Base-by-base conservation (phyloP, 108 stramenopile genomes). In the Chaetoceros muelleri region DNA sequence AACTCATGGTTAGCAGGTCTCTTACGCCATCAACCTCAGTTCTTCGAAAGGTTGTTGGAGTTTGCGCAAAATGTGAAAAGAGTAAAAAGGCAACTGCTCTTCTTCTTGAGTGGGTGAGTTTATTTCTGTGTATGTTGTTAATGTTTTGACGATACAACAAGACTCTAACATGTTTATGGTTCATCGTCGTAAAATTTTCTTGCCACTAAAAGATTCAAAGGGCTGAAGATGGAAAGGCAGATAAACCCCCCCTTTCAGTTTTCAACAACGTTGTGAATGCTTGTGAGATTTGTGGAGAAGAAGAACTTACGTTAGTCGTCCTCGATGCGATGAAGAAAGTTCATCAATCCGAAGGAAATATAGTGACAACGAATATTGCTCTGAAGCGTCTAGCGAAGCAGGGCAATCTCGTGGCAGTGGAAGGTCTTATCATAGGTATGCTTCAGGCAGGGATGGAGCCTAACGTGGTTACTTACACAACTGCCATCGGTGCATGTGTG, bases 281-380 rank as follows among this genome's bases (percentile, higher is more conserved):
- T 22, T 93, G 91, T 52, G 91, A 93, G 61, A 74, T 93, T 47
- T 93, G 91, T 55, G 87, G 80, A 8, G 91, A 93, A 67, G 73
- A 84, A 59, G 91, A 93, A 19, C 58, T 93, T 44, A 93, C 91
- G 3, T 49, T 88, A 24, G 55, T 64, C 60, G 91, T 88, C 3
- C 62, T 93, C 2, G 91, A 93, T 46, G 62, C 76, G 22, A 93
- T 93, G 91, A 82, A 75, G 52, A 66, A 80, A 20, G 84, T 82
- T 2, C 79, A 86, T 47, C 67, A 86, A 40, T 81, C 82, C 3
- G 91, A 93, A 52, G 91, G 91, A 24, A 93, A 93, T 58, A 73
- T 89, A 30, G 80, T 93, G 58, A 93, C 91, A 19, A 82, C 84
- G 60, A 93, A 93, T 60, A 93, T 93, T 73, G 91, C 91, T 10